phyloP scores from a whole-genome alignment of 306 rosid species.

The Acmispon strigosus region DNA sequence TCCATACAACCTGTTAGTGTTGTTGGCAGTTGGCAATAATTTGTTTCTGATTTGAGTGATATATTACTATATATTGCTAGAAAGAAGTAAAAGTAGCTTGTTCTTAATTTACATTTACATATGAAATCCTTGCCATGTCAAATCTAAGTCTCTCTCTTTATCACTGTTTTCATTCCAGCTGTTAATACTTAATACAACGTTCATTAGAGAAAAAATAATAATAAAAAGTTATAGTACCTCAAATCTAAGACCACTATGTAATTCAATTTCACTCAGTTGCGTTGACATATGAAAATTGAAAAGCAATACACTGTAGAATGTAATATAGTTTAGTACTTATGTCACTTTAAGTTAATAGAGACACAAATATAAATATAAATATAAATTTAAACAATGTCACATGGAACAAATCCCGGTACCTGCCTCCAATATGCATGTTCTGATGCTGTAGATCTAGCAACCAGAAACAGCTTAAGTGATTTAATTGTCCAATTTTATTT shows the following conservation, averaged over 20 bases:
- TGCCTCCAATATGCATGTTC: slow-evolving; percentile 46
- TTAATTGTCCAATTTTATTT: background rate
- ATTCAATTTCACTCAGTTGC: background rate
- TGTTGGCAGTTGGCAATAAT: background rate
- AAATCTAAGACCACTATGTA: background rate
- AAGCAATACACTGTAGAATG: slow-evolving; percentile 10
- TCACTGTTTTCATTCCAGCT: background rate
- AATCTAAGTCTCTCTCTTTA: background rate
- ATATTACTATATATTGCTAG: background rate
- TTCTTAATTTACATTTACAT: background rate
- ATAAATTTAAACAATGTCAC: no score
- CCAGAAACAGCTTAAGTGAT: slow-evolving; percentile 17
- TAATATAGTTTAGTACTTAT: background rate
- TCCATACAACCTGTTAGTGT: background rate
- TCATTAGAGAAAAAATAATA: background rate
- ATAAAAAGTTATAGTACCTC: background rate
- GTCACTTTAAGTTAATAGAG: background rate
- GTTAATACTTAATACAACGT: background rate
- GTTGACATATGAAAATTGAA: slow-evolving; percentile 20
- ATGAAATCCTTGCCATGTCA: background rate
- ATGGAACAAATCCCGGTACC: slow-evolving; percentile 28
- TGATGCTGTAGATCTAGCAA: slow-evolving; percentile 25
- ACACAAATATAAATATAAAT: background rate
- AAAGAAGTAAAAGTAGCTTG: background rate
- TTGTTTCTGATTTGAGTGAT: background rate